phyloP scores from a whole-genome alignment of 805 yeast species.

The Sugiyamaella americana region DNA sequence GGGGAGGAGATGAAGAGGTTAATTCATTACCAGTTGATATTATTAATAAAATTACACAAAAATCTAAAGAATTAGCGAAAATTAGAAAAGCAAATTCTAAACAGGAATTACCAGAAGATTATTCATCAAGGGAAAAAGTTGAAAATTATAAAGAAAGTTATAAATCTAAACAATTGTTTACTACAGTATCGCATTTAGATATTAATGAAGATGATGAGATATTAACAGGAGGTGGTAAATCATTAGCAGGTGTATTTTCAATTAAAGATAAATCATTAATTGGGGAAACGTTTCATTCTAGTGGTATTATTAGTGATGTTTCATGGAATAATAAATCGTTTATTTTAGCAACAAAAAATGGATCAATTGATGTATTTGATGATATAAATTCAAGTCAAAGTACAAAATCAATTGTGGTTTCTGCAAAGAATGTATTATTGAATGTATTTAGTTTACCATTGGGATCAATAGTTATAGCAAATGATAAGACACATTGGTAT shows the following conservation, averaged over 20 bases:
- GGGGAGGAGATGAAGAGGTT: slow-evolving; percentile 1
- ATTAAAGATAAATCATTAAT: slow-evolving; percentile 1
- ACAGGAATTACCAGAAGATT: slow-evolving; percentile 7
- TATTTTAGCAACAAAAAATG: slow-evolving; percentile 15
- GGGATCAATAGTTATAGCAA: slow-evolving; percentile 8
- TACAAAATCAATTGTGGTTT: neutral
- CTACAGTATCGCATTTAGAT: slow-evolving; percentile 12
- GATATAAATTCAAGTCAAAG: neutral
- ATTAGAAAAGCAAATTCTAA: slow-evolving; percentile 14
- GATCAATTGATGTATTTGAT: neutral
- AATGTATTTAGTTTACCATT: neutral
- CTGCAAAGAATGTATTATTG: neutral
- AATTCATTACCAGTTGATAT: slow-evolving; percentile 2
- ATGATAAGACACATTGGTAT: slow-evolving; percentile 10
- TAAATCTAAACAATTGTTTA: slow-evolving; percentile 20
- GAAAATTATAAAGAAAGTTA: slow-evolving; percentile 1
- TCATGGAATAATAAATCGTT: slow-evolving; percentile 11
- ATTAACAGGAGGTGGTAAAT: slow-evolving; percentile 21
- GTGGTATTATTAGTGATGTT: slow-evolving; percentile 16
- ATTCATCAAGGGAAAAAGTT: slow-evolving; percentile 10
- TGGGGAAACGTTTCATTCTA: slow-evolving; percentile 7
- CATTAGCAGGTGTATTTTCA: slow-evolving; percentile 17
- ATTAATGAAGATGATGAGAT: slow-evolving; percentile 5
- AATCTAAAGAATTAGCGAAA: slow-evolving; percentile 9
- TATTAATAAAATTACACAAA: slow-evolving; percentile 8